Base-by-base conservation (phyloP, 2,329 filamentous ascomycete species). In the Aspergillus brunneoviolaceus region DNA sequence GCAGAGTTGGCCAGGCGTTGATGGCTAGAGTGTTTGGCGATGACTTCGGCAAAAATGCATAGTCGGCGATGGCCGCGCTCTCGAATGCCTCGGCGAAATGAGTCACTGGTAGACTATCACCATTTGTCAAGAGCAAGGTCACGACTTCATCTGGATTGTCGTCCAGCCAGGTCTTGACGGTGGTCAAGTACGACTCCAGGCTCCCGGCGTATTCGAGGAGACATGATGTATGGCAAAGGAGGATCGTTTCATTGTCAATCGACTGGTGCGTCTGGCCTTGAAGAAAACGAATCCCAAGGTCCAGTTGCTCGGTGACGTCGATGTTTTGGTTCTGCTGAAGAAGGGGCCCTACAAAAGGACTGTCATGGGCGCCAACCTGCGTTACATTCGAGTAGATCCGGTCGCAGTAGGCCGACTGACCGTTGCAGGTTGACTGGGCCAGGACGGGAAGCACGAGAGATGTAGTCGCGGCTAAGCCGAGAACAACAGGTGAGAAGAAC, bases 181-280 rank as follows among this genome's bases (percentile, higher is more conserved):
- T 81, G 11, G 68, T 54, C n/a, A 90, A 75, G 65, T 84, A 90
- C 4, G 72, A 66, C 9, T 79, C 73, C 19, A 91, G 75, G 0
- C 81, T 72, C 1, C 88, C 88, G 10, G 78, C 85, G 68, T 89
- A 83, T 48, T 87, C 79, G 45, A 86, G 75, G 52, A 78, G 68
- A 73, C 88, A 91, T 23, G 79, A 79, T 1, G 86, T 89, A 69
- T 91, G 88, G 72, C 88, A 89, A 70, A 88, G 77, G 65, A 86
- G 77, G 49, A 89, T 80, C 1, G 70, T 72, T 27, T 80, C 81
- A n/a, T 67, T 74, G 55, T 80, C 70, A 57, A 80, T 73, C 42
- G 81, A 75, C 35, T 70, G 65, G 67, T 88, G 87, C 2, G 86
- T 86, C 72, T 89, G 87, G 27, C 82, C 85, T 67, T 88, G 84